These are phyloP conservation scores for Didymella sp. DNA, from an alignment of 2,329 filamentous ascomycete genomes.

Conservation along the genomic window DNA sequence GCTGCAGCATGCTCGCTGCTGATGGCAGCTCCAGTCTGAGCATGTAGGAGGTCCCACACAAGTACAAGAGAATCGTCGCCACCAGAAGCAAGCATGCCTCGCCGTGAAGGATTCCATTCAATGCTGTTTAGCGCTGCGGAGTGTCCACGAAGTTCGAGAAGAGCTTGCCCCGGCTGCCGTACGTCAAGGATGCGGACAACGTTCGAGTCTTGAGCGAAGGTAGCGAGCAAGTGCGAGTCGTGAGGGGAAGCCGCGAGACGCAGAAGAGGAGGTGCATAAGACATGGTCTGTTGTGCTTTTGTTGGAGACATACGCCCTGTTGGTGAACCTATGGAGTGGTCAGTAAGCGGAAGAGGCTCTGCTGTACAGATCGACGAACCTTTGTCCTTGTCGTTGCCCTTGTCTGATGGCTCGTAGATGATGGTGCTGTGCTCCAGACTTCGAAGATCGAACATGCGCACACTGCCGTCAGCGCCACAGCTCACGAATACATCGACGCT, in stretches of 20 bases:
- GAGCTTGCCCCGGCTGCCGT: conserved; percentile 90
- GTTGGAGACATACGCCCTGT: conserved; percentile 70
- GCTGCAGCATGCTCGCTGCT: conserved; percentile 49
- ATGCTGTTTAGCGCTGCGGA: conserved; percentile 86
- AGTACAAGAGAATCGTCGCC: conserved; percentile 91
- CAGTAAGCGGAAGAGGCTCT: conserved; percentile 5
- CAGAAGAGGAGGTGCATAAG: conserved; percentile 69
- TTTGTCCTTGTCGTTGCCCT: conserved; percentile 63
- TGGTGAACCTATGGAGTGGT: conserved; percentile 50
- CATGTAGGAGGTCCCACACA: conserved; percentile 89
- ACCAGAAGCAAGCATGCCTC: conserved; percentile 89
- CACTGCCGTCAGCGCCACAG: conserved; percentile 95
- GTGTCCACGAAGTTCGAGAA: conserved; percentile 92
- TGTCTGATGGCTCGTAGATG: conserved; percentile 96
- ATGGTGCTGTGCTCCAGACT: conserved; percentile 98
- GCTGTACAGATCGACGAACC: conserved; percentile 37
- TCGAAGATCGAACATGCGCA: conserved; percentile 97
- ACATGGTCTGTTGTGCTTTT: conserved; percentile 76
- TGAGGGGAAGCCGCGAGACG: conserved; percentile 90
- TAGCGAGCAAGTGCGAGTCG: conserved; percentile 94
- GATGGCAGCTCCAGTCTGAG: conserved; percentile 59
- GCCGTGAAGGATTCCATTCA: conserved; percentile 89
- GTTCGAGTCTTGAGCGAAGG: conserved; percentile 91
- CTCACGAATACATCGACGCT: conserved; percentile 99
- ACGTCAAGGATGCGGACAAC: conserved; percentile 95